Percentiles rank a stretch among this genome's conserved stretches.
Evolutionary conservation across 2,329 filamentous ascomycete species (phyloP).

Genomic region (Anisogramma anomala): DNA sequence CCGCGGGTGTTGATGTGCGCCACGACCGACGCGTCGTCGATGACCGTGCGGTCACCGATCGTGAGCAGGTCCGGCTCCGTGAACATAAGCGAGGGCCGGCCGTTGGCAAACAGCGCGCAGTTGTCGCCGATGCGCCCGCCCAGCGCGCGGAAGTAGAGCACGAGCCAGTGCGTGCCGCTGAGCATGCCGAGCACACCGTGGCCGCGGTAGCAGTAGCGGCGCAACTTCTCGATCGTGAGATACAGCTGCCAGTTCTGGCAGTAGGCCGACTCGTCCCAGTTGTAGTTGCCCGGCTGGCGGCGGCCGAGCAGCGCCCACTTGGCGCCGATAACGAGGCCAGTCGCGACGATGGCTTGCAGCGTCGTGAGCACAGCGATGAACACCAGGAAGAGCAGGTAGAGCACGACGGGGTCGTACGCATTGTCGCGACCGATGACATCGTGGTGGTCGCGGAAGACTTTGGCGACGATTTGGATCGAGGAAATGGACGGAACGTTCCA

Average conservation of each 20-base stretch:
- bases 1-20: slow-evolving; percentile 46
- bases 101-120: slow-evolving; percentile 44
- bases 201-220: slow-evolving; percentile 37
- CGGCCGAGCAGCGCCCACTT: slow-evolving; percentile 44
- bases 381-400: slow-evolving; percentile 30
- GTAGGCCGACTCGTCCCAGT: slow-evolving; percentile 46
- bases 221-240: slow-evolving; percentile 38
- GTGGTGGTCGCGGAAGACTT: slow-evolving; percentile 19
- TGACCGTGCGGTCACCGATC: slow-evolving; percentile 38
- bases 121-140: slow-evolving; percentile 43
- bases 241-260: slow-evolving; percentile 48
- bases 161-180: slow-evolving; percentile 40
- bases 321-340: slow-evolving; percentile 31
- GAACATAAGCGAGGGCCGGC: slow-evolving; percentile 39
- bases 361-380: slow-evolving; percentile 32
- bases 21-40: slow-evolving; percentile 46
- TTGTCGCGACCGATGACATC: slow-evolving; percentile 17
- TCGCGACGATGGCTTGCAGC: slow-evolving; percentile 30
- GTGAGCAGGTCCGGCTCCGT: slow-evolving; percentile 46
- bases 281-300: slow-evolving; percentile 39
- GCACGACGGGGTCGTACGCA: slow-evolving; percentile 24
- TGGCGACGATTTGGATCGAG: slow-evolving; percentile 34
- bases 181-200: slow-evolving; percentile 40
- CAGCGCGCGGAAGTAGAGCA: slow-evolving; percentile 41
- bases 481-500: slow-evolving; percentile 40